These are phyloP conservation scores for Avicennia marina DNA, from an alignment of 257 asterid species.

Conservation along the genomic window DNA sequence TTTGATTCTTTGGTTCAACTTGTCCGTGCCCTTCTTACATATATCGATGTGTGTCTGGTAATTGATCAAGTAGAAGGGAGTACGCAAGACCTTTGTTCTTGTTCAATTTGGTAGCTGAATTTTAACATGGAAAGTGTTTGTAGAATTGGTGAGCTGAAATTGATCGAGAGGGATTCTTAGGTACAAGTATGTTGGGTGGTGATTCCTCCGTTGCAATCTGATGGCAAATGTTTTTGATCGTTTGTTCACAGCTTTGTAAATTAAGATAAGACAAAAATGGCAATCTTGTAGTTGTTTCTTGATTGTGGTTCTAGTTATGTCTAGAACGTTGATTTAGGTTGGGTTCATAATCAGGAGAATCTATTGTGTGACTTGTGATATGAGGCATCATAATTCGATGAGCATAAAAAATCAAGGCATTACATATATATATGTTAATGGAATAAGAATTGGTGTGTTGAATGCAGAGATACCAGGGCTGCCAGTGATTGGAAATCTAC, in stretches of 20 bases:
- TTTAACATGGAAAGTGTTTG: constrained; percentile 3
- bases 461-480: constrained; percentile 75
- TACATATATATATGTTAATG: no score
- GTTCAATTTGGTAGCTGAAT: not conserved
- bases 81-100: not conserved
- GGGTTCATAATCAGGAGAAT: not conserved
- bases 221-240: not conserved
- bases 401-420: no score
- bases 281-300: not conserved
- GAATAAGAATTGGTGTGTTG: constrained; percentile 12
- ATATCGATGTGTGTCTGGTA: no score
- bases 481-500: constrained; percentile 73
- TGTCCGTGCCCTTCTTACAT: not conserved
- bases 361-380: not conserved
- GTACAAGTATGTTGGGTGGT: no score
- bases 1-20: not conserved
- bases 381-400: not conserved
- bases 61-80: not conserved
- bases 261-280: not conserved
- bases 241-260: not conserved
- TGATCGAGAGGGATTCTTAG: not conserved
- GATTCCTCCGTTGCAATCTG: not conserved
- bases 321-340: not conserved
- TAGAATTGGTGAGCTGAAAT: constrained; percentile 4
- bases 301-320: constrained; percentile 7